Conservation (phyloP, 495 filamentous ascomycete genomes). For the Aspergillus olivimuriae region DNA sequence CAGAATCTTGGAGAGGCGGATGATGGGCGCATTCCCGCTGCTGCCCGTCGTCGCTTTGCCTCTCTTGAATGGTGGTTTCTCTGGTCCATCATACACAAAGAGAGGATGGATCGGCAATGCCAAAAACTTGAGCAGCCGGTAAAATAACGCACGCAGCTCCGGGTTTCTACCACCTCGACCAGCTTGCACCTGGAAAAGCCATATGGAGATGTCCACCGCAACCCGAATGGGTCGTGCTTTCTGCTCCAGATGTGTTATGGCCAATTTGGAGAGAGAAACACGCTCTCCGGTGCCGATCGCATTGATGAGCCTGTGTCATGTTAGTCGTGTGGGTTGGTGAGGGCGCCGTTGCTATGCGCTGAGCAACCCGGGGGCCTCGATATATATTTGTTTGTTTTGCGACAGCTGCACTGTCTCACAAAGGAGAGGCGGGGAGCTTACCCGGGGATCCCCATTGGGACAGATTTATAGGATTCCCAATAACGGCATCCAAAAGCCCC, state of each 20-base stretch:
- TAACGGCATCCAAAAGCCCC: conserved; percentile 5
- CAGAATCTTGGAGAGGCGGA: conserved; percentile 62
- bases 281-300: conserved; percentile 80
- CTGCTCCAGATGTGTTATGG: conserved; percentile 65
- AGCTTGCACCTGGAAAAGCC: conserved; percentile 91
- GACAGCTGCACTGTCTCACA: no score
- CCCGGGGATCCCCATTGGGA: conserved; percentile 42
- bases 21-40: conserved; percentile 45
- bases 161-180: conserved; percentile 85
- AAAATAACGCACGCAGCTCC: conserved; percentile 87
- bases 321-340: conserved; percentile 12
- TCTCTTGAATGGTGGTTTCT: conserved; percentile 88
- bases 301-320: conserved; percentile 63
- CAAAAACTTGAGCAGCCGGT: conserved; percentile 78
- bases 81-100: conserved; percentile 90
- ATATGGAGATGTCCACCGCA: conserved; percentile 94
- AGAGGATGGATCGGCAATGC: conserved; percentile 76
- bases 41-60: conserved; percentile 44
- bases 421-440: conserved; percentile 28
- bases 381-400: conserved; percentile 13
- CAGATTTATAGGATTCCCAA: conserved; percentile 3
- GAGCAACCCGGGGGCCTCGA: conserved; percentile 1
- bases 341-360: neutral
- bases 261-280: conserved; percentile 76
- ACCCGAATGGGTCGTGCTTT: conserved; percentile 70